Base-by-base conservation (phyloP, 2,329 filamentous ascomycete species). In the Clarireedia paspali region DNA sequence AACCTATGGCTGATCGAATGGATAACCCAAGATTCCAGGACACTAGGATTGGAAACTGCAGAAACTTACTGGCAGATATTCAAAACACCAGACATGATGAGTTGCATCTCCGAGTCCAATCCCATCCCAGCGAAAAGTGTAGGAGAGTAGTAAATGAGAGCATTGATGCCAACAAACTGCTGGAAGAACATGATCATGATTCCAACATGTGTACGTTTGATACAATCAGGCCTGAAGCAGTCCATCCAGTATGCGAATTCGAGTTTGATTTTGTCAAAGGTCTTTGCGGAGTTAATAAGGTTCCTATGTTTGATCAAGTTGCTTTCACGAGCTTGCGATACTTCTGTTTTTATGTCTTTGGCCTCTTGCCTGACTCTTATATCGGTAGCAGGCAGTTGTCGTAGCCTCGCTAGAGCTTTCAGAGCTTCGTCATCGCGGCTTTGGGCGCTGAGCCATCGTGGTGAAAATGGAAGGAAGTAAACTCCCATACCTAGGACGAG, bases 101-200 rank as follows among this genome's bases (percentile, higher is more conserved):
- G 69, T 47, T 76, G 75, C 70, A 75, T 74, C 45, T 73, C 66
- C 40, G 68, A 66, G 50, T 72, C 65, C 34, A 56, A 24, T 15
- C 48, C 48, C 53, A 56, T 38, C 20, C 40, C 48, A 26, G 47
- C 39, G 27, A 26, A 77, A 64, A 6, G 46, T 9, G 50, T 59
- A 5, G 55, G 55, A 14, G 47, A 50, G 34, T 59, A 51, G 42
- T 59, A 51, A 56, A 80, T 78, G 63, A 85, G 74, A 1, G 81
- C 76, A 58, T 80, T 81, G 65, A 81, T 77, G 0, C 77, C 77
- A 5, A 74, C 69, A 47, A 79, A 77, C 45, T 80, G 78, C 55
- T 83, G 79, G 64, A 82, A 83, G 63, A 83, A 82, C 72, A 79
- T 56, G 14, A 83, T 63, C 0, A 74, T 72, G 6, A 76, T 67